phyloP scores from a whole-genome alignment of 768 basidiomycete species.

The Boletus tylopilopsis region DNA sequence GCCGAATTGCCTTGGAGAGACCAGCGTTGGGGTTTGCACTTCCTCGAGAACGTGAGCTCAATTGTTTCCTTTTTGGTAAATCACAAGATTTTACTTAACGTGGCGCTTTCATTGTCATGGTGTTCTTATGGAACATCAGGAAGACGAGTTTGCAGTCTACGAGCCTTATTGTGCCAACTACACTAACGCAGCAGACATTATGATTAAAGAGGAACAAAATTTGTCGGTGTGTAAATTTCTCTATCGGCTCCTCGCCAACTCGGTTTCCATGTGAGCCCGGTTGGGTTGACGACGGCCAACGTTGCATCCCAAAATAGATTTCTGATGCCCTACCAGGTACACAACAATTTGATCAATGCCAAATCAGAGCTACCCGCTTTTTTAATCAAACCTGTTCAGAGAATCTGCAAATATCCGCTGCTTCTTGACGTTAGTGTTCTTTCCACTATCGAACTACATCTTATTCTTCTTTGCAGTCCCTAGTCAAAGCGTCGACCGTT shows the following conservation, averaged over 20 bases:
- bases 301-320: conserved; percentile 17
- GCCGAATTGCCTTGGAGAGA: conserved; percentile 79
- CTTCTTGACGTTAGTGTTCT: conserved; percentile 72
- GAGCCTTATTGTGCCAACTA: conserved; percentile 98
- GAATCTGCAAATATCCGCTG: conserved; percentile 97
- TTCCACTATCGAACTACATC: conserved; percentile 9
- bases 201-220: conserved; percentile 82
- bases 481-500: conserved; percentile 67
- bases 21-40: conserved; percentile 85
- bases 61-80: conserved; percentile 10
- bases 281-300: conserved; percentile 25
- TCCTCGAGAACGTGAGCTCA: conserved; percentile 71
- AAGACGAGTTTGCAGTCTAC: conserved; percentile 93
- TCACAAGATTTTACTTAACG: conserved; percentile 34
- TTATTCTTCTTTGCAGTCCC: conserved; percentile 43
- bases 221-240: conserved; percentile 60
- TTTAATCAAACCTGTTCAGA: conserved; percentile 97
- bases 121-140: conserved; percentile 56
- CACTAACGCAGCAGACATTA: conserved; percentile 79
- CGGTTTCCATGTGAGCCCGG: conserved; percentile 15
- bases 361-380: conserved; percentile 93
- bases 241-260: conserved; percentile 1
- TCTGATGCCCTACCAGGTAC: conserved; percentile 43
- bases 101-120: conserved; percentile 41
- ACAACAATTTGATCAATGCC: conserved; percentile 83